Evolutionary conservation across 179 eudicot species (phyloP).

Genomic region (Patellifolia procumbens): DNA sequence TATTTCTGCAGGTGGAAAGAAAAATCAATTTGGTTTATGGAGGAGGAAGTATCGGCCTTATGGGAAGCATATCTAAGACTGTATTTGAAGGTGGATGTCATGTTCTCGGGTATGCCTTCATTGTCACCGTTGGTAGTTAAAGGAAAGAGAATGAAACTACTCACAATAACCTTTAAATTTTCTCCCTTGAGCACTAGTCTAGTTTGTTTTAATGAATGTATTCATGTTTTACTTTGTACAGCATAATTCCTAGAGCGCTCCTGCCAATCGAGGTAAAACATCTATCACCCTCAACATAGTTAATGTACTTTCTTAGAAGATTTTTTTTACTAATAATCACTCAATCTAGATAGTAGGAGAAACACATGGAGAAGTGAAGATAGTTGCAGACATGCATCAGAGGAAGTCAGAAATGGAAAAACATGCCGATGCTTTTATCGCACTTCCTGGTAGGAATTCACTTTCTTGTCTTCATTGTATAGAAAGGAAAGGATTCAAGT

Average conservation of each 20-base stretch:
- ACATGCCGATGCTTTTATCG: slow-evolving; percentile 82
- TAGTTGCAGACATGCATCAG: slow-evolving; percentile 75
- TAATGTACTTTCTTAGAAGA: background rate
- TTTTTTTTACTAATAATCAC: slow-evolving; percentile 8
- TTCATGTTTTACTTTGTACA: slow-evolving; percentile 31
- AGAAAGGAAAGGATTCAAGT: background rate
- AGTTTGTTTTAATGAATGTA: slow-evolving; percentile 4
- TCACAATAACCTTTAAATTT: background rate
- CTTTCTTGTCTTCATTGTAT: background rate
- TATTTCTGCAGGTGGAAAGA: slow-evolving; percentile 46
- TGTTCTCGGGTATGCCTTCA: slow-evolving; percentile 63
- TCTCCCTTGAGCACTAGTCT: background rate
- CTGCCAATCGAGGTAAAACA: slow-evolving; percentile 57
- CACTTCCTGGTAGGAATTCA: slow-evolving; percentile 60
- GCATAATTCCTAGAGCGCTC: slow-evolving; percentile 68
- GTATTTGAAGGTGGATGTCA: slow-evolving; percentile 70
- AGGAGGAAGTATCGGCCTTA: slow-evolving; percentile 78
- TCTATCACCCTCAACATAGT: background rate
- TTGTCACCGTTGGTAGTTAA: no score
- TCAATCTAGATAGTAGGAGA: slow-evolving; percentile 59
- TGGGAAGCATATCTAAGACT: slow-evolving; percentile 76
- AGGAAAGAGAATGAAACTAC: background rate
- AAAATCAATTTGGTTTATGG: slow-evolving; percentile 75
- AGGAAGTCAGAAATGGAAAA: slow-evolving; percentile 82
- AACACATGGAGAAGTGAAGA: slow-evolving; percentile 59